These are phyloP conservation scores for Linum tenue DNA, from an alignment of 345 rosid species.

Conservation along the genomic window DNA sequence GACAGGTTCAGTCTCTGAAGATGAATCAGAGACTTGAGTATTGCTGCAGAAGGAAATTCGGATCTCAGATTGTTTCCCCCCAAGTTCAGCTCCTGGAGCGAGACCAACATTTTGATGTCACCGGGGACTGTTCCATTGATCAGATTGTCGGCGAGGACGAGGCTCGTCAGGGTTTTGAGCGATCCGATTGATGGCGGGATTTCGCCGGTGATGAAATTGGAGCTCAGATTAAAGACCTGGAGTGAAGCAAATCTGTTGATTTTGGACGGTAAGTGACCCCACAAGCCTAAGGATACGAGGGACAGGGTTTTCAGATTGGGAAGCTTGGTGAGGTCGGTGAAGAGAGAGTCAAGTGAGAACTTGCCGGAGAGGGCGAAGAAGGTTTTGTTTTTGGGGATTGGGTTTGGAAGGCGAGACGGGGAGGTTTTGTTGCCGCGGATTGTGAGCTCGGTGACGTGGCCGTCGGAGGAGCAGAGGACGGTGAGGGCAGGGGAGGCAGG, in stretches of 20 bases:
- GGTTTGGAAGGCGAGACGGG: slow-evolving; percentile 16
- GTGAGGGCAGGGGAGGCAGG: slow-evolving; percentile 52
- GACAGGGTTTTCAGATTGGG: slow-evolving; percentile 49
- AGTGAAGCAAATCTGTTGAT: slow-evolving; percentile 46
- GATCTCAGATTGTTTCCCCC: slow-evolving; percentile 58
- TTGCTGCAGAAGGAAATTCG: slow-evolving; percentile 52
- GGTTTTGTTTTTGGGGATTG: slow-evolving; percentile 14
- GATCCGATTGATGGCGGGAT: slow-evolving; percentile 47
- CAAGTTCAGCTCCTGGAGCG: slow-evolving; percentile 48
- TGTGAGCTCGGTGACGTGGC: slow-evolving; percentile 47
- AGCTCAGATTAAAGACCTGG: slow-evolving; percentile 48
- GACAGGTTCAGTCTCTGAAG: slow-evolving; percentile 60
- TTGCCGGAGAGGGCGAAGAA: slow-evolving; percentile 27
- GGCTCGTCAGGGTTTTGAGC: slow-evolving; percentile 40
- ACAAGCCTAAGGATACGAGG: slow-evolving; percentile 61
- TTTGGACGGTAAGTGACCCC: slow-evolving; percentile 66
- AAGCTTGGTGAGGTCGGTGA: slow-evolving; percentile 59
- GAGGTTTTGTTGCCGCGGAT: slow-evolving; percentile 54
- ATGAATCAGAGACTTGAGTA: slow-evolving; percentile 59
- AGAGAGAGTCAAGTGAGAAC: slow-evolving; percentile 57
- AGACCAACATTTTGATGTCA: slow-evolving; percentile 30
- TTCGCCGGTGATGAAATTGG: slow-evolving; percentile 59
- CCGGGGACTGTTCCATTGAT: slow-evolving; percentile 57
- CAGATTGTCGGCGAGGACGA: slow-evolving; percentile 51
- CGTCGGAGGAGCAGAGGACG: slow-evolving; percentile 41